Percentiles rank a stretch among this genome's conserved stretches.
Evolutionary conservation across 371 early-diverging fungal genomes (phyloP).

Genomic region (Mortierella polycephala): DNA sequence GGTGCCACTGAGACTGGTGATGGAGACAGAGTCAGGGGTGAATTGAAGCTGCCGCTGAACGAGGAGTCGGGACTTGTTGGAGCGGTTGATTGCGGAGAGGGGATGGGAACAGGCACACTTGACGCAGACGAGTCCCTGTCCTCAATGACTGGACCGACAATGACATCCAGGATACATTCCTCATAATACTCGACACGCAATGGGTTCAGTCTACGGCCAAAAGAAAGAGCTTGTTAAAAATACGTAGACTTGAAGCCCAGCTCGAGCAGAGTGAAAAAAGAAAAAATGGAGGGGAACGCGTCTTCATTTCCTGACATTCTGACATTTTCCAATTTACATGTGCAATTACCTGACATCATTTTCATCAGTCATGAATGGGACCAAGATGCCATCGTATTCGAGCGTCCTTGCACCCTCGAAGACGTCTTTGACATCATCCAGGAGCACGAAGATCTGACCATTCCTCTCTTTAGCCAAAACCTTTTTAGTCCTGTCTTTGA

Average conservation of each 20-base stretch:
- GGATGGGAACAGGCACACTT: constrained; percentile 17
- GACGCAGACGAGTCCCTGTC: neutral
- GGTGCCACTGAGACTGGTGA: constrained; percentile 24
- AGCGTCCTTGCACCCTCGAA: constrained; percentile 20
- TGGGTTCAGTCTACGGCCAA: constrained; percentile 14
- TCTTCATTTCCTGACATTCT: neutral
- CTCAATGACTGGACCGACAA: constrained; percentile 11
- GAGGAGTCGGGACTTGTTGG: constrained; percentile 19
- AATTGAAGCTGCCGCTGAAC: constrained; percentile 7
- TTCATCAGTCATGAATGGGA: constrained; percentile 40
- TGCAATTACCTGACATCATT: constrained; percentile 19
- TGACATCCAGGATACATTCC: constrained; percentile 25
- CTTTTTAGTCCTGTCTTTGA: constrained; percentile 9
- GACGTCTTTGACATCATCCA: constrained; percentile 23
- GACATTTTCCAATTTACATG: neutral
- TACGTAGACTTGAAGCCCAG: neutral
- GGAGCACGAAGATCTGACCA: constrained; percentile 14
- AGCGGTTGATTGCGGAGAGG: constrained; percentile 16
- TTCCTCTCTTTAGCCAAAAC: constrained; percentile 15
- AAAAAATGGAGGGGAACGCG: neutral
- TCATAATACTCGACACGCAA: constrained; percentile 30
- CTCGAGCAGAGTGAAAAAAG: neutral
- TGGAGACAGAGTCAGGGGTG: constrained; percentile 13
- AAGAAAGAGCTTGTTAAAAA: neutral
- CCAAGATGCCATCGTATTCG: constrained; percentile 15